Conservation (phyloP, 352 stramenopile species). For the Thalassiosira pacifica region DNA sequence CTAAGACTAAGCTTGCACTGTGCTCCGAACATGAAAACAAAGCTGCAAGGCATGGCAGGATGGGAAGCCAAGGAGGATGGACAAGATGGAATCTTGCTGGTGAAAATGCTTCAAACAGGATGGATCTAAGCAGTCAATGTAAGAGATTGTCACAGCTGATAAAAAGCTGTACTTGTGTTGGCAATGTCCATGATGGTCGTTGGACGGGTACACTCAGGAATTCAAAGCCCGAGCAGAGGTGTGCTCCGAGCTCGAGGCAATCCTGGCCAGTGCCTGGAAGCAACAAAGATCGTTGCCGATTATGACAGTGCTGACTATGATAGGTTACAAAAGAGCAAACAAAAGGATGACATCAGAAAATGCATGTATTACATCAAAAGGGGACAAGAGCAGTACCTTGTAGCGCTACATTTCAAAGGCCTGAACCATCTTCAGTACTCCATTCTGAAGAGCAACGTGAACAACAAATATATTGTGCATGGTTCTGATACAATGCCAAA, state of each 20-base stretch:
- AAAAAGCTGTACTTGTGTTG: neutral
- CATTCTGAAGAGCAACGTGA: neutral
- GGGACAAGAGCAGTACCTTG: too few relatives aligned
- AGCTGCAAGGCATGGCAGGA: neutral
- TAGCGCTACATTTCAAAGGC: neutral
- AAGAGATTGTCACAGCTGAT: neutral
- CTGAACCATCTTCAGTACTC: neutral
- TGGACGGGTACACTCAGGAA: neutral
- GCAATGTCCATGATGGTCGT: neutral
- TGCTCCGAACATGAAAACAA: neutral
- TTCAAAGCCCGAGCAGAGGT: neutral
- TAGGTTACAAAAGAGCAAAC: too few relatives aligned
- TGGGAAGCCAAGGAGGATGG: neutral
- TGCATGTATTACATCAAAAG: too few relatives aligned
- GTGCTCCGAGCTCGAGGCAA: too few relatives aligned
- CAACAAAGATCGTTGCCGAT: too few relatives aligned
- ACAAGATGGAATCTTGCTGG: neutral
- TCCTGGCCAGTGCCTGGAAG: too few relatives aligned
- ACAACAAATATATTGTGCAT: neutral
- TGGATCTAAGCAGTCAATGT: neutral
- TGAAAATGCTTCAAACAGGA: neutral
- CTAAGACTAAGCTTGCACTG: neutral
- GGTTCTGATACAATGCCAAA: neutral
- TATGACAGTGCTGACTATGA: too few relatives aligned
- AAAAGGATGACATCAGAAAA: too few relatives aligned